A percentile compares a stretch with the other conserved stretches of the same genome.
Evolutionary conservation across 2,329 filamentous ascomycete genomes (phyloP).

Genomic region (Periconia sp.): DNA sequence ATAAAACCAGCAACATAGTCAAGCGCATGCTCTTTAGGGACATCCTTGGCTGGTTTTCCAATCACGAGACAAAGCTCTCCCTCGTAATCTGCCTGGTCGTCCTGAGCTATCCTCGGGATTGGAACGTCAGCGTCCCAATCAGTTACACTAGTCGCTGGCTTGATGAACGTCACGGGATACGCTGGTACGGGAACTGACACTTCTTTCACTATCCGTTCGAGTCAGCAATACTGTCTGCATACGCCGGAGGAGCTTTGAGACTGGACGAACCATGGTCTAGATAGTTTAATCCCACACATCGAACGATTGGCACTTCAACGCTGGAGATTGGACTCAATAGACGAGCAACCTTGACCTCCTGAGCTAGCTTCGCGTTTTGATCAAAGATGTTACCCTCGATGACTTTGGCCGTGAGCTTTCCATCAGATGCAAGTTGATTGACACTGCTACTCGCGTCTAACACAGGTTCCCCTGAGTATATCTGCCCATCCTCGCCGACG

Average conservation of each 20-base stretch:
- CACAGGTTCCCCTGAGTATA: constrained; percentile 5
- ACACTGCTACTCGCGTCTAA: neutral
- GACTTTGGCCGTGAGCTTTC: constrained; percentile 2
- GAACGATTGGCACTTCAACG: constrained; percentile 48
- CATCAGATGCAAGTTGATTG: neutral
- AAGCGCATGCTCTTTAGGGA: constrained; percentile 32
- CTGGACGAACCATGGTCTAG: constrained; percentile 41
- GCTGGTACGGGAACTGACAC: no score
- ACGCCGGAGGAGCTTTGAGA: constrained; percentile 15
- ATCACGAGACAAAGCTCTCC: constrained; percentile 17
- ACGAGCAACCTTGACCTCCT: constrained; percentile 16
- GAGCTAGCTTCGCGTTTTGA: neutral
- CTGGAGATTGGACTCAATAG: constrained; percentile 31
- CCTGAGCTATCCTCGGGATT: constrained; percentile 1
- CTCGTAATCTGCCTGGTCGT: constrained; percentile 15
- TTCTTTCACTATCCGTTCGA: no score
- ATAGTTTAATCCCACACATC: constrained; percentile 56
- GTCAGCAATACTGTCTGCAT: no score
- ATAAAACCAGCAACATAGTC: constrained; percentile 55
- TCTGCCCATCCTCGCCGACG: constrained; percentile 4
- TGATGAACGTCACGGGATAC: constrained; percentile 15
- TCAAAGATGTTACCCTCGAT: constrained; percentile 1
- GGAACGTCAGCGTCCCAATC: neutral
- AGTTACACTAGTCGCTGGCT: constrained; percentile 5
- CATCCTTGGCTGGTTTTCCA: constrained; percentile 12